Base-by-base conservation (phyloP, 2,329 filamentous ascomycete species). In the Polychaeton citri region DNA sequence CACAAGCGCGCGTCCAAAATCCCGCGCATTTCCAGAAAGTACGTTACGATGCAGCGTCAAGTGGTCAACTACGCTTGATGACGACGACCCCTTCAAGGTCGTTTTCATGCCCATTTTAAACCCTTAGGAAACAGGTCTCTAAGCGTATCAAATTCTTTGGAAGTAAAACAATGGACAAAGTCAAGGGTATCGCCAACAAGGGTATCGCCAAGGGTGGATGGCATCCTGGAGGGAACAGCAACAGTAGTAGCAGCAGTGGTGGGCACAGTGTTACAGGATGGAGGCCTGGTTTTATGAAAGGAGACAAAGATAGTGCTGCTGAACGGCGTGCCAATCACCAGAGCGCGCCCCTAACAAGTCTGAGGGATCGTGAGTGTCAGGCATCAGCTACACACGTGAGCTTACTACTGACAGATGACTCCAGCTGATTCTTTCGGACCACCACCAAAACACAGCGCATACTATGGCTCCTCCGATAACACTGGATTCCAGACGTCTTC, bases 341-440 rank as follows among this genome's bases (percentile, higher is more conserved):
- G 35, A 69, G 72, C 5, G 66, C 68, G 12, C 85, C 86, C 2
- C 62, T 92, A 30, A 67, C 75, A 6, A 68, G 74, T 3, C 68
- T 94, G 19, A 77, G 75, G 53, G 85, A 94, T 53, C 86, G 53
- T 37, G 44, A 46, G 32, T 36, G 13, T n/a, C n/a, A n/a, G n/a
- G n/a, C n/a, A n/a, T n/a, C n/a, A n/a, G n/a, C n/a, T n/a, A n/a
- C n/a, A n/a, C n/a, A n/a, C n/a, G n/a, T n/a, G n/a, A n/a, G n/a
- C n/a, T n/a, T n/a, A n/a, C n/a, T n/a, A n/a, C 36, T 44, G 30
- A 44, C 26, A 6, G 12, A n/a, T 4, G 9, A 13, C 5, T 19
- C 15, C 28, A 46, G 43, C 84, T 1, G 58, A 73, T 1, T 72
- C 75, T 12, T 94, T 93, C 54, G 84, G 74, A 2, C 83, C 85